Conservation (phyloP, 805 yeast genomes). For the Ogataea kodamae region DNA sequence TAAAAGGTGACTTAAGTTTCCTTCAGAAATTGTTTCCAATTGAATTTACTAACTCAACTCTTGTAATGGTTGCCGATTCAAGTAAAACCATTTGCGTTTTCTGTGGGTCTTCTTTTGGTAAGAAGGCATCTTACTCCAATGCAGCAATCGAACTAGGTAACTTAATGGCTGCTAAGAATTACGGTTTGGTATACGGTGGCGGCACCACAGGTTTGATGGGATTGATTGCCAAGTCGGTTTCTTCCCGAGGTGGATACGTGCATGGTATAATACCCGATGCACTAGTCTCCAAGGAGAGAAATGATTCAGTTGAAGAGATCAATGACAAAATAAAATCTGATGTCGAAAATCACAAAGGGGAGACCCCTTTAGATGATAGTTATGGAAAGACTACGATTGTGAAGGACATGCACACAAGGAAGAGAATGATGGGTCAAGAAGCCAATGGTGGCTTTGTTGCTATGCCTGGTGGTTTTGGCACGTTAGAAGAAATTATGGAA, state of each 20-base stretch:
- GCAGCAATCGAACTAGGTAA: slow-evolving; percentile 57
- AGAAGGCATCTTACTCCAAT: slow-evolving; percentile 42
- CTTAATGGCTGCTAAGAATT: slow-evolving; percentile 49
- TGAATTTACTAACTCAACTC: not conserved
- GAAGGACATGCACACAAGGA: slow-evolving; percentile 85
- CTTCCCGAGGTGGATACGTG: slow-evolving; percentile 58
- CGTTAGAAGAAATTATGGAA: slow-evolving; percentile 86
- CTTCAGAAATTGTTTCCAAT: too few relatives aligned
- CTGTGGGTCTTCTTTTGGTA: slow-evolving; percentile 78
- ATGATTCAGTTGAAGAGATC: slow-evolving; percentile 38
- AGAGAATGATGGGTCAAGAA: slow-evolving; percentile 79
- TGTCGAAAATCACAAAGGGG: slow-evolving; percentile 62
- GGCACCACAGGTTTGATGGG: slow-evolving; percentile 87
- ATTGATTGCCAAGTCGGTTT: slow-evolving; percentile 59
- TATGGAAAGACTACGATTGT: slow-evolving; percentile 82
- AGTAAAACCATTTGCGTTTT: slow-evolving; percentile 63
- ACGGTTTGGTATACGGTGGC: slow-evolving; percentile 86
- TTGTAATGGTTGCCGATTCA: slow-evolving; percentile 19
- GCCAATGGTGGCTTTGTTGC: slow-evolving; percentile 81
- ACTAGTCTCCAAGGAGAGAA: slow-evolving; percentile 63
- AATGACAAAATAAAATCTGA: slow-evolving; percentile 48
- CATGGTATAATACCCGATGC: slow-evolving; percentile 83
- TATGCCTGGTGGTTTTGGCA: slow-evolving; percentile 90
- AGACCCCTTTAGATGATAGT: slow-evolving; percentile 50
- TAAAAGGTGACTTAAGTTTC: slow-evolving; percentile 1